A percentile compares a stretch with the other conserved stretches of the same genome.
Conservation (phyloP, 352 stramenopile species). For the Globisporangium acanthophoron region DNA sequence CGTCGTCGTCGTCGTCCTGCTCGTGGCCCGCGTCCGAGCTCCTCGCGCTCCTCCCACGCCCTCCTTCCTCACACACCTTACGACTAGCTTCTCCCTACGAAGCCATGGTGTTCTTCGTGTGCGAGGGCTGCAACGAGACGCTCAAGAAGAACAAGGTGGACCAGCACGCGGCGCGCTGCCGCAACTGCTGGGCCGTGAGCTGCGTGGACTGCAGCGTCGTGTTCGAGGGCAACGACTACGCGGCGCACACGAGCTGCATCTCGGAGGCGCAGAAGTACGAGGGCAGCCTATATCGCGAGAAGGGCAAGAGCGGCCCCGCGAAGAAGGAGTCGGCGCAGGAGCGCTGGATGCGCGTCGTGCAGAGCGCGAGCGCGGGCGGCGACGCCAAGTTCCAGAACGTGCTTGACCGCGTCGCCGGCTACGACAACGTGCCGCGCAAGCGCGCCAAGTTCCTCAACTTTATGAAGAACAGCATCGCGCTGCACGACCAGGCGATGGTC, state of each 20-base stretch:
- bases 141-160: conserved; percentile 95
- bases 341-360: conserved; percentile 79
- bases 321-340: conserved; percentile 88
- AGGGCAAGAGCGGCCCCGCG: conserved; percentile 43
- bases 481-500: conserved; percentile 38
- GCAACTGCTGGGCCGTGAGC: conserved; percentile 89
- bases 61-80: too few species aligned
- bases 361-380: conserved; percentile 31
- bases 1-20: background rate
- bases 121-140: conserved; percentile 87
- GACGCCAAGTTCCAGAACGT: conserved; percentile 60
- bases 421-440: conserved; percentile 91
- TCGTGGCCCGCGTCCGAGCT: background rate
- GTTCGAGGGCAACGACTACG: conserved; percentile 89
- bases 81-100: background rate
- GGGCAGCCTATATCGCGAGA: conserved; percentile 77
- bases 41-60: background rate
- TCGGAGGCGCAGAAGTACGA: conserved; percentile 95
- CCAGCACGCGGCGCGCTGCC: conserved; percentile 73
- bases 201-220: conserved; percentile 92
- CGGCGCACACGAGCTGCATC: conserved; percentile 88
- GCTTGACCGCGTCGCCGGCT: conserved; percentile 67
- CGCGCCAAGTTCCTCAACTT: conserved; percentile 94
- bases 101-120: conserved; percentile 84
- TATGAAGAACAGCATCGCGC: conserved; percentile 75